Conservation (phyloP, 495 filamentous ascomycete genomes). For the Lentithecium fluviatile region DNA sequence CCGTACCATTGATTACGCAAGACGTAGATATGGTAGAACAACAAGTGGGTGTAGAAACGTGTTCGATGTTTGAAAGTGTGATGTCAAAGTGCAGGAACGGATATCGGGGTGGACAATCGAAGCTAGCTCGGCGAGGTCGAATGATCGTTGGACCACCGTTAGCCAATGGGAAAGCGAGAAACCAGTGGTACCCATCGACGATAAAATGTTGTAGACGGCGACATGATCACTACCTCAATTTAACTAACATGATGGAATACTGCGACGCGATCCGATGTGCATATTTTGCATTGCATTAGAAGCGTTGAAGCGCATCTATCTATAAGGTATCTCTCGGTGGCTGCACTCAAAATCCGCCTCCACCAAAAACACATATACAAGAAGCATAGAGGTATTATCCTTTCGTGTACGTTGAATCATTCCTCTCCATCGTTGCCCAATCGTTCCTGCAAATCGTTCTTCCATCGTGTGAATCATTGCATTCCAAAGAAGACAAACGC, state of each 20-base stretch:
- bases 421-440: no score
- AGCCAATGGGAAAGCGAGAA: background rate
- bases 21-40: background rate
- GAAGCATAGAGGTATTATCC: no score
- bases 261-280: no score
- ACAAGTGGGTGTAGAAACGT: background rate
- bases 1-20: background rate
- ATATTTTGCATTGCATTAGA: no score
- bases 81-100: constrained; percentile 16
- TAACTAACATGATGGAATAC: no score
- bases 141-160: background rate
- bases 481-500: no score
- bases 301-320: no score
- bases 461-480: background rate
- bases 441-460: no score
- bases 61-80: constrained; percentile 5
- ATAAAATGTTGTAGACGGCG: background rate
- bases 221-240: no score
- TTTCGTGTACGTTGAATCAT: background rate
- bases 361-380: no score
- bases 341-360: no score
- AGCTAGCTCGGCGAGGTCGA: constrained; percentile 1
- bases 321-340: no score
- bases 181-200: background rate
- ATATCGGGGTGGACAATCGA: background rate